Base-by-base conservation (phyloP, 2,329 filamentous ascomycete genomes). In the Colletotrichum sp. region DNA sequence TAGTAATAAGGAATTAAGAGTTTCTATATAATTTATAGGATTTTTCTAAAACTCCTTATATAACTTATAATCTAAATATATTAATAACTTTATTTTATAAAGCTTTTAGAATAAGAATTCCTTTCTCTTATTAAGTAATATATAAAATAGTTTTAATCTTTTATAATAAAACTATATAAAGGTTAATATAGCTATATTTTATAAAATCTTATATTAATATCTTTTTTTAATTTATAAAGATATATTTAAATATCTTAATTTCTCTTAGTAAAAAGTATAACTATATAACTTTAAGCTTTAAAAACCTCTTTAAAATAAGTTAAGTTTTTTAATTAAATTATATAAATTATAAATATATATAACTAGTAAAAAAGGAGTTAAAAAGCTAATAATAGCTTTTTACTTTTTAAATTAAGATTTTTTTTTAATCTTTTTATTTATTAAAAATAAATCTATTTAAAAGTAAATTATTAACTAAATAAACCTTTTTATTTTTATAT, bases 381-480 rank as follows among this genome's bases (percentile, higher is more conserved):
- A 4, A 55, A 55, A 55, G n/a, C 9, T 55, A 55, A 24, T 55
- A 55, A 55, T 55, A 55, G 49, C n/a, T 13, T 24, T 55, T 3
- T 24, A 55, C 5, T 55, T 55, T 2, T 55, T 21, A 55, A 55
- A 1, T 55, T 55, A 55, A 13, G 2, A 55, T 55, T 3, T 15
- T 4, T 3, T 6, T 55, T 6, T 55, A 55, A 1, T 24, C 1
- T 6, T 55, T 55, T 0, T 55, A 21, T 1, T 1, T 55, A 21
- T 55, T 55, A 12, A 6, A 9, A 55, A 55, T 24, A 24, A 7
- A 55, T 2, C 9, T 55, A 55, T 55, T 2, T 12, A 12, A 55
- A 4, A 13, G 1, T 55, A 24, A 1, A 24, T 55, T 24, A 55
- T 55, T 55, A 16, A 39, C 7, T 39, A 39, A 8, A 16, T 39